A percentile compares a stretch with the other conserved stretches of the same genome.
phyloP scores from a whole-genome alignment of 805 yeast species.

The Clavispora fructus region DNA sequence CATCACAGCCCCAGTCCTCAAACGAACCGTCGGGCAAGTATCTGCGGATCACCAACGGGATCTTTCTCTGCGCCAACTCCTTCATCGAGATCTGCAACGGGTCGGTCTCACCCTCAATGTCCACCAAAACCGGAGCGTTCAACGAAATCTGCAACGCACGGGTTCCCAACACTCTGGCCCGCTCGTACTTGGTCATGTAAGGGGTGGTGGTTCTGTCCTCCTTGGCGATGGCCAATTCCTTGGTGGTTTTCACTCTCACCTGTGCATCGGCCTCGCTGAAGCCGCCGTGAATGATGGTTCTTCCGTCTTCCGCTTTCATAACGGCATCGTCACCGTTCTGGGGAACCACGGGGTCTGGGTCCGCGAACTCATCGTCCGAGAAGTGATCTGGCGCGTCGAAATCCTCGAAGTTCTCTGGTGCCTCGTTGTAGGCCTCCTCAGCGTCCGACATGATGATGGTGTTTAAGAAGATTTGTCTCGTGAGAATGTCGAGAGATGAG shows the following conservation, averaged over 20 bases:
- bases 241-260: slow-evolving; percentile 55
- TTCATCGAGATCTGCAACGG: slow-evolving; percentile 97
- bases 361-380: slow-evolving; percentile 62
- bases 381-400: slow-evolving; percentile 77
- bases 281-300: slow-evolving; percentile 68
- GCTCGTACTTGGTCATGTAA: slow-evolving; percentile 97
- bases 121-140: slow-evolving; percentile 98
- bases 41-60: slow-evolving; percentile 92
- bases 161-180: slow-evolving; percentile 96
- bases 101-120: slow-evolving; percentile 98
- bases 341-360: slow-evolving; percentile 23
- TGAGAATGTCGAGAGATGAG: slow-evolving; percentile 4
- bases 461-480: not conserved
- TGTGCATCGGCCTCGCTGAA: slow-evolving; percentile 50
- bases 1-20: slow-evolving; percentile 99
- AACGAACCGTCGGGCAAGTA: slow-evolving; percentile 94
- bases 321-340: slow-evolving; percentile 32
- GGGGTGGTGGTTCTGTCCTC: slow-evolving; percentile 94
- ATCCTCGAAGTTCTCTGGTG: slow-evolving; percentile 66
- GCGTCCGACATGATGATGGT: slow-evolving; percentile 32
- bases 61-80: slow-evolving; percentile 89
- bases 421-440: slow-evolving; percentile 60
- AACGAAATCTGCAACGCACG: slow-evolving; percentile 95
- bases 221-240: slow-evolving; percentile 81
- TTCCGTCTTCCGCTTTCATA: slow-evolving; percentile 62